Evolutionary conservation across 2,329 filamentous ascomycete species (phyloP), one percentile per base, ranked within the genome.

Genomic region (Exophiala bonariae): DNA sequence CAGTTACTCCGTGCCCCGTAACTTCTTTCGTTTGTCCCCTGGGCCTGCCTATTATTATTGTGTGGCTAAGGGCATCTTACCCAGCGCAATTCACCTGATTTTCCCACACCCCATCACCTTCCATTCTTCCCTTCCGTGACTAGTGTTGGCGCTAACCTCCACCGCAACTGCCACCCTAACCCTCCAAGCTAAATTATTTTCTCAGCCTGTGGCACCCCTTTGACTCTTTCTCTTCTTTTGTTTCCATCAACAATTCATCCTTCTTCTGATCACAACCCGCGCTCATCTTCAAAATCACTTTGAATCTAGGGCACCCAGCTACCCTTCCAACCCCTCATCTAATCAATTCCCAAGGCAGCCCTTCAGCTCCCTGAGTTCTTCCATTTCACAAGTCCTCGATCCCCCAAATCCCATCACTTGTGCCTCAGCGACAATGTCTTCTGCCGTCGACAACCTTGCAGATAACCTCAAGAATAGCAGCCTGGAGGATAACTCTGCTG

Each of bases 271-370:
- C 49, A 58, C 48, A 62, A 58, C 56, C 42, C 48, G 43, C 34
- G 36, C 53, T 55, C 53, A 47, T 46, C 48, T 52, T 52, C 49
- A 48, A 40, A 52, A 44, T 45, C 45, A 45, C 47, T 61, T 26
- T 58, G 69, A 83, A 75, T 76, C 86, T 90, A 90, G 87, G 87
- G 87, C 87, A 89, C 86, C 74, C 81, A 90, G 87, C 87, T 87
- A 90, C 87, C 87, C 87, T 90, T 69, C 59, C 57, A 74, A 74
- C 78, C 81, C 79, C 80, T 76, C 79, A 82, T 84, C 79, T 71
- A 71, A 66, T 63, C 50, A 58, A 59, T 59, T 65, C 59, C 62
- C 59, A 64, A 70, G 69, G 68, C 71, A 70, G 64, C 67, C 35
- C 64, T 66, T 56, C 58, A 67, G 64, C 65, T 81, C 80, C 79